Base-by-base conservation (phyloP, 768 basidiomycete species). In the Clitopilus hobsonii region DNA sequence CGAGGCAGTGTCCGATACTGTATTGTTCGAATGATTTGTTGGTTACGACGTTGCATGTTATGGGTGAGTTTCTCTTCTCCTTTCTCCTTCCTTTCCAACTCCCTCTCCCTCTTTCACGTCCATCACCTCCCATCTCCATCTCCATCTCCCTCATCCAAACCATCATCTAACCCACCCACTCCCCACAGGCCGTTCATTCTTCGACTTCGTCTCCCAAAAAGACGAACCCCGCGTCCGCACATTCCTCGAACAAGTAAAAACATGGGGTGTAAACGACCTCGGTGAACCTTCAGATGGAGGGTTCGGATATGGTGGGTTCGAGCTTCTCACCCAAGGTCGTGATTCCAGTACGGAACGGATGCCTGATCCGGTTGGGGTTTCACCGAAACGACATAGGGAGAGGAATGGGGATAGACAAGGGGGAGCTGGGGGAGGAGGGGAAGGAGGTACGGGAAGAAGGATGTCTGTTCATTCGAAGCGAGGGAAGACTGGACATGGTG, bases 271-370 rank as follows among this genome's bases (percentile, higher is more conserved):
- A 49, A 91, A 91, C 58, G 90, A 91, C 67, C 80, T 83, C 2
- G 90, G 89, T 0, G 86, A 88, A 68, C 89, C 89, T 22, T 88
- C 86, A 64, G 88, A 91, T 60, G 89, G 89, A 28, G 90, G 90
- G 1, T 92, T 92, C 65, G 90, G 88, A 14, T 92, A 88, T 69
- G 89, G 89, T 16, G 81, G 79, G 62, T 92, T 92, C 61, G 71
- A 67, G 38, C 61, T 89, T 2, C 67, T 79, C 52, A 68, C 76
- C 1, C 74, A 76, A 50, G 87, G 88, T 0, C 71, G 90, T 56
- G 85, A 89, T n/a, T n/a, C n/a, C 60, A 65, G 41, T 61, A 66
- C 49, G 69, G 67, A 13, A 63, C 59, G 25, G 53, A 48, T 8
- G 20, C 41, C 41, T 1, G 41, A 45, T 45, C 41, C 41, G 10